Conservation (phyloP, 1,284 basidiomycete genomes). For the Afroboletus lepidellus region DNA sequence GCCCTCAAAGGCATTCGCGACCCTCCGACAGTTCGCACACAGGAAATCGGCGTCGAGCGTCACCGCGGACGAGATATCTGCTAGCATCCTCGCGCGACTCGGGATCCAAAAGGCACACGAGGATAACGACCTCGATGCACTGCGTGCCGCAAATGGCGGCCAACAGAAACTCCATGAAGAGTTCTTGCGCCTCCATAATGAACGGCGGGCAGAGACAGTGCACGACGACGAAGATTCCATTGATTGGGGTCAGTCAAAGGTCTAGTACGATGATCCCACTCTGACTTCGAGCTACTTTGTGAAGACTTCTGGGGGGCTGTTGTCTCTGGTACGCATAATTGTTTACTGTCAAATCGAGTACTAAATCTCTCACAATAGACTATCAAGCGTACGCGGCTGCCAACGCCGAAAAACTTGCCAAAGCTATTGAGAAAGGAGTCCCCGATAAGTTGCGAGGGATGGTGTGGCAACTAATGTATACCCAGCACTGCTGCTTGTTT, state of each 20-base stretch:
- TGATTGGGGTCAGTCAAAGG: slow-evolving; percentile 67
- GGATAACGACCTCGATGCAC: slow-evolving; percentile 27
- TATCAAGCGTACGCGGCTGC: slow-evolving; percentile 83
- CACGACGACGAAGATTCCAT: slow-evolving; percentile 45
- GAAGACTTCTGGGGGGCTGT: slow-evolving; percentile 96
- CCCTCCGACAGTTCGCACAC: slow-evolving; percentile 40
- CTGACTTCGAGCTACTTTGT: slow-evolving; percentile 11
- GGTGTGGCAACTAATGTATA: slow-evolving; percentile 97
- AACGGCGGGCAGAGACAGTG: slow-evolving; percentile 43
- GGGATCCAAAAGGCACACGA: slow-evolving; percentile 46
- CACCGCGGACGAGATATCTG: slow-evolving; percentile 50
- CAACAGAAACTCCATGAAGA: slow-evolving; percentile 68
- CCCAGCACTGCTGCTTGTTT: slow-evolving; percentile 12
- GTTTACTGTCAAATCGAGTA: background rate
- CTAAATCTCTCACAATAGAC: slow-evolving; percentile 46
- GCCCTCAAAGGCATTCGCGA: slow-evolving; percentile 24
- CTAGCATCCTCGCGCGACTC: slow-evolving; percentile 39
- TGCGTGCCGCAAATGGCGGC: slow-evolving; percentile 57
- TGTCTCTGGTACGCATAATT: slow-evolving; percentile 63
- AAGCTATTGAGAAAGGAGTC: slow-evolving; percentile 91
- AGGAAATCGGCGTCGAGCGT: slow-evolving; percentile 64
- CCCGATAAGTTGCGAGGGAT: slow-evolving; percentile 86
- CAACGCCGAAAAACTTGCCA: slow-evolving; percentile 76
- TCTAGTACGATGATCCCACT: background rate
- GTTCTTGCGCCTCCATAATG: slow-evolving; percentile 59